Evolutionary conservation across 169 alveolate genomes (phyloP), one percentile per base, ranked within the genome.

Genomic region (Babesia ovis): DNA sequence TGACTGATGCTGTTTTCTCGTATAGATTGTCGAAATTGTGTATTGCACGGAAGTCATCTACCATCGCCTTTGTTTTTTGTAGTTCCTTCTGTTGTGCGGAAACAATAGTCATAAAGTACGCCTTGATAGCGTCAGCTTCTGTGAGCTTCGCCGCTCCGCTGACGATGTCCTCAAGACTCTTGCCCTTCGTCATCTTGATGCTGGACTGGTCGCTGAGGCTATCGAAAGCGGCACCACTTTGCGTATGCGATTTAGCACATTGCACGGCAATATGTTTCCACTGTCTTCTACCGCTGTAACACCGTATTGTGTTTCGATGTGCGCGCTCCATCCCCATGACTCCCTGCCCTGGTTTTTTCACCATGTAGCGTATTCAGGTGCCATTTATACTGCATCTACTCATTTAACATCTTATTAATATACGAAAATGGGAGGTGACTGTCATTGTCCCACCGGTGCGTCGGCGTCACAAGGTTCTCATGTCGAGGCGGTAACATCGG

Each of bases 21-120:
- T 68, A 55, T 8, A 56, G 43, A 25, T 45, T 20, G 3, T 75
- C 56, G 55, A 64, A 46, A 27, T 68, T 68, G 46, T 75, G 64
- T 27, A 64, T n/a, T 16, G 57, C 48, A 4, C 87, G 54, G 60
- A 79, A 68, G 50, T 79, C 87, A n/a, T 46, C 56, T 11, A 79
- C 70, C 31, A 37, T 11, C 20, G 66, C 68, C 62, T 71, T 79
- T 32, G 83, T 79, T 11, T 62, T 59, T 34, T 60, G 83, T 1
- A 79, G 6, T 60, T 79, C 87, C 51, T 79, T 48, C 34, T 79
- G 87, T 39, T 56, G 61, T 23, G 76, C 70, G 4, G 83, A 32
- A 8, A 79, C 45, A 18, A 70, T 46, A 4, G 87, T 42, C 37
- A 72, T 25, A 12, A 56, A 50, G 57, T 59, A 72, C 31, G 83